Conservation (phyloP, 768 basidiomycete genomes). For the Postia placenta region DNA sequence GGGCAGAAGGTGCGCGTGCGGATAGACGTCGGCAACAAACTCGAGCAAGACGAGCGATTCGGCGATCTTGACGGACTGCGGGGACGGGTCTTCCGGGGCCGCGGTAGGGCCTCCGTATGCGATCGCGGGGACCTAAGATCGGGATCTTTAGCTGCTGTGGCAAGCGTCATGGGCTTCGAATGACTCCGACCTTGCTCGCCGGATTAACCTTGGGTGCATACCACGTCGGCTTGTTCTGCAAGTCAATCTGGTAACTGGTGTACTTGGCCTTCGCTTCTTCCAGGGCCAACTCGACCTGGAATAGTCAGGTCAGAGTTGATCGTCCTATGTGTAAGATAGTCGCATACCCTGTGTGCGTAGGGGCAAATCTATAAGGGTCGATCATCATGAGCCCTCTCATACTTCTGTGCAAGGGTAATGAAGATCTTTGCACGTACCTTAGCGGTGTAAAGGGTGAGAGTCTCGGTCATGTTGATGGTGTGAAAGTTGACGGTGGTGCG, state of each 20-base stretch:
- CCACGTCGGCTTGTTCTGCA: conserved; percentile 67
- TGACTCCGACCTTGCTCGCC: conserved; percentile 49
- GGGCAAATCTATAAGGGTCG: conserved; percentile 44
- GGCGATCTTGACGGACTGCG: conserved; percentile 52
- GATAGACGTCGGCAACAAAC: conserved; percentile 58
- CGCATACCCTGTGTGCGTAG: conserved; percentile 45
- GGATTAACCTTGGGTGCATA: conserved; percentile 62
- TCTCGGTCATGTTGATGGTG: conserved; percentile 10
- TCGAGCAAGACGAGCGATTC: conserved; percentile 65
- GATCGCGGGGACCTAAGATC: conserved; percentile 50
- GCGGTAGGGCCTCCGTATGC: conserved; percentile 57
- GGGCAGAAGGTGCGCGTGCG: conserved; percentile 43
- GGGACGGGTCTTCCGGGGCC: conserved; percentile 51
- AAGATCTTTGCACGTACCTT: conserved; percentile 13
- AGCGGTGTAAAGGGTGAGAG: conserved; percentile 13
- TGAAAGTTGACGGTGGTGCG: not conserved
- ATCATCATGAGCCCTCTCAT: too few relatives aligned
- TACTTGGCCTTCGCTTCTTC: conserved; percentile 45
- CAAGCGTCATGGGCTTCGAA: not conserved
- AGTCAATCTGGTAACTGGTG: conserved; percentile 51
- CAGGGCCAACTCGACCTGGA: conserved; percentile 53
- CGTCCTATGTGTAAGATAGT: not conserved
- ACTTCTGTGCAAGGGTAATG: too few relatives aligned
- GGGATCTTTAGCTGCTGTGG: not conserved
- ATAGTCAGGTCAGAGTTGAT: not conserved